phyloP scores from a whole-genome alignment of 139 green algal genomes.

The Ettlia oleoabundans region DNA sequence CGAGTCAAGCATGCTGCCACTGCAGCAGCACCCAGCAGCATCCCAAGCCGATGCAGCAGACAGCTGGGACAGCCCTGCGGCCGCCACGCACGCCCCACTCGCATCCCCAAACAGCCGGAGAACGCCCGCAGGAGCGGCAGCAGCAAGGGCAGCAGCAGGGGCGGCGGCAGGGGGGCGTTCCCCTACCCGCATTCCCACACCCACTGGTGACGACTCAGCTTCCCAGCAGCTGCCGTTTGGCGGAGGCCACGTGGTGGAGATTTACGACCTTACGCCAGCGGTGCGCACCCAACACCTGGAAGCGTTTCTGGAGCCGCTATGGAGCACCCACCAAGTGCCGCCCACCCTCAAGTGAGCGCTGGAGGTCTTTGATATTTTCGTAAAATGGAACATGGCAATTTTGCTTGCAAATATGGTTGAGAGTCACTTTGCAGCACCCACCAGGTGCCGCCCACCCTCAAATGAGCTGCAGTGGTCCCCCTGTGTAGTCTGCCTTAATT shows the following conservation, averaged over 20 bases:
- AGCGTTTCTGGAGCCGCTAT: neutral
- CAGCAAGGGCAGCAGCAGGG: neutral
- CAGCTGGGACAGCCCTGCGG: neutral
- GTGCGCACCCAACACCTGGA: conserved; percentile 29
- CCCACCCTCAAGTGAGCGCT: conserved; percentile 13
- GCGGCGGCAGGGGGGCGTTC: neutral
- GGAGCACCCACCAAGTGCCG: neutral
- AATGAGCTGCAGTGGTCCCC: neutral
- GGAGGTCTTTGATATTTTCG: too few relatives aligned
- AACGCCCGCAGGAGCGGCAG: neutral
- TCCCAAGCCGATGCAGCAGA: neutral
- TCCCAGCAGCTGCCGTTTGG: conserved; percentile 33
- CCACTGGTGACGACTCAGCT: neutral
- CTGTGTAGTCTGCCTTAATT: too few relatives aligned
- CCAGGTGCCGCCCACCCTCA: conserved; percentile 5
- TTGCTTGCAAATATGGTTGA: too few relatives aligned
- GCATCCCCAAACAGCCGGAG: too few relatives aligned
- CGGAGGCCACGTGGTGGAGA: conserved; percentile 27
- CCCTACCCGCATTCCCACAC: neutral
- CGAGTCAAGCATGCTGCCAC: neutral
- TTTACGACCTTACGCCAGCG: conserved; percentile 8
- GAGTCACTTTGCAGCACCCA: neutral
- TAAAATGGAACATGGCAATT: too few relatives aligned
- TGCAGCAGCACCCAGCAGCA: neutral
- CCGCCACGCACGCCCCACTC: neutral